phyloP scores from a whole-genome alignment of 495 filamentous ascomycete genomes.

The Aspergillus hancockii region DNA sequence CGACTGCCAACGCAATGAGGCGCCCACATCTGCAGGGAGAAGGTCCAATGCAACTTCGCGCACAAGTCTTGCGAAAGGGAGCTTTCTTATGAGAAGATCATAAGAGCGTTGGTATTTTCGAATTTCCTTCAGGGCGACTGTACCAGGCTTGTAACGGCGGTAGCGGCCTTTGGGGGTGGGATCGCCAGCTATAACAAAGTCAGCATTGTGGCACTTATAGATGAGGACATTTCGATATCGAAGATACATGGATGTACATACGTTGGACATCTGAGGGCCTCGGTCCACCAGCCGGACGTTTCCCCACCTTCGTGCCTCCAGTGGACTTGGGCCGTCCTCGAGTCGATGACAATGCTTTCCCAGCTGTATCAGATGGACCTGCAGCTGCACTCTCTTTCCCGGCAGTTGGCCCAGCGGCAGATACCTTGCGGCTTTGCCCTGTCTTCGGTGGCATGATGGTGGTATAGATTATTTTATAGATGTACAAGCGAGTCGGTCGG shows the following conservation, averaged over 20 bases:
- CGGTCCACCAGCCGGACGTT: conserved; percentile 25
- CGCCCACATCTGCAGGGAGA: conserved; percentile 46
- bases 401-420: conserved; percentile 5
- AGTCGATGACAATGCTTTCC: conserved; percentile 10
- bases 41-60: conserved; percentile 77
- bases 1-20: conserved; percentile 85
- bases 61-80: conserved; percentile 86
- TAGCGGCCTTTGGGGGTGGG: conserved; percentile 62
- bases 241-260: conserved; percentile 23
- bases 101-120: conserved; percentile 78
- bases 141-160: conserved; percentile 81
- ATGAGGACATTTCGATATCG: background rate
- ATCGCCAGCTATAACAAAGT: conserved; percentile 60
- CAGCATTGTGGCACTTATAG: background rate
- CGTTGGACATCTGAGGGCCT: conserved; percentile 39
- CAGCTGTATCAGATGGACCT: conserved; percentile 18
- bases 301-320: conserved; percentile 19
- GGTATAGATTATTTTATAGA: background rate
- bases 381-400: conserved; percentile 13
- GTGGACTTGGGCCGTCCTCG: conserved; percentile 21
- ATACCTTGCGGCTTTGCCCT: conserved; percentile 22
- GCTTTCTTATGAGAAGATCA: conserved; percentile 76
- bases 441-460: conserved; percentile 32
- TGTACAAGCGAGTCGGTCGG: background rate
- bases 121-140: conserved; percentile 83